A percentile compares a stretch with the other conserved stretches of the same genome.
These are phyloP conservation scores for Rheum nobile DNA, from an alignment of 148 eudicot species.

Conservation along the genomic window DNA sequence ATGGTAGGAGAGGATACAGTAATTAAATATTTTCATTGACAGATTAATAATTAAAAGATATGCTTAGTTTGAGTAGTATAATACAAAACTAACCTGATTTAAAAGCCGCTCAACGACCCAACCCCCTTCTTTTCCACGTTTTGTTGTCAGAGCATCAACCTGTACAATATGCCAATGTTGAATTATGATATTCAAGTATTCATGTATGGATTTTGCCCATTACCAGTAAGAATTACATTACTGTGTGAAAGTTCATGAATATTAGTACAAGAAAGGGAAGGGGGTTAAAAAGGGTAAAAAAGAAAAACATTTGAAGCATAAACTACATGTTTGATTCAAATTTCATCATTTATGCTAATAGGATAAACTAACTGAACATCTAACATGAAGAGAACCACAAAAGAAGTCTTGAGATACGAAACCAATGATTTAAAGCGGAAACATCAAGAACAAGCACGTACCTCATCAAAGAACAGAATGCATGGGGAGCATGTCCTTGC, in stretches of 20 bases:
- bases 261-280: neutral
- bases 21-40: neutral
- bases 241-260: neutral
- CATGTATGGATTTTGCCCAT: neutral
- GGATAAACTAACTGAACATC: no score
- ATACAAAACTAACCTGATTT: constrained; percentile 41
- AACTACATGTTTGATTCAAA: neutral
- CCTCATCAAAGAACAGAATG: constrained; percentile 96
- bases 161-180: constrained; percentile 11
- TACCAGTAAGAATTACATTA: neutral
- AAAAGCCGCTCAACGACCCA: constrained; percentile 67
- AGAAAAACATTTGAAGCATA: neutral
- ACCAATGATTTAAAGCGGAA: neutral
- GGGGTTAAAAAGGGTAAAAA: neutral
- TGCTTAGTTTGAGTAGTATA: neutral
- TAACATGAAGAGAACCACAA: neutral
- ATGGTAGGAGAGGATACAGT: neutral
- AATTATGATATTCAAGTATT: neutral
- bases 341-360: neutral
- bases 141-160: constrained; percentile 82
- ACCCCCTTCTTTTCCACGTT: constrained; percentile 70
- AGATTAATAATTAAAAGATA: neutral
- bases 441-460: constrained; percentile 12
- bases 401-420: neutral
- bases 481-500: constrained; percentile 92